Percentiles rank a stretch among this genome's conserved stretches.
phyloP scores from a whole-genome alignment of 75 land plant species.

The Picea sitchensis region DNA sequence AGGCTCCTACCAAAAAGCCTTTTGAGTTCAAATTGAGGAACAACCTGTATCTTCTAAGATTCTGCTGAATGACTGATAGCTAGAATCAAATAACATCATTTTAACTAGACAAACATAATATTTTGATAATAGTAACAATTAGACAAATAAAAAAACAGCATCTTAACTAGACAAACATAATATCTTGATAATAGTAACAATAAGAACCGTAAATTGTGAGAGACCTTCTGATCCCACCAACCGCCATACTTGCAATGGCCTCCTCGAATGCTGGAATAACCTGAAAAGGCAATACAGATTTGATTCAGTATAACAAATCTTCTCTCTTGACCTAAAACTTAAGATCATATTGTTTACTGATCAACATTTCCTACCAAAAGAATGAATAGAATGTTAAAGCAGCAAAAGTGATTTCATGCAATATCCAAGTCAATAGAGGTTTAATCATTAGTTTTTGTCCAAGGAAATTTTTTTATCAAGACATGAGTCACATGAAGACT shows the following conservation, averaged over 20 bases:
- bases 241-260: constrained; percentile 75
- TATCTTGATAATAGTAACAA: not conserved
- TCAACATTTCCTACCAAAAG: not conserved
- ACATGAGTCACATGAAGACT: too few species aligned
- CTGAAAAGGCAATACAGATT: constrained; percentile 24
- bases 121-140: not conserved
- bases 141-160: not conserved
- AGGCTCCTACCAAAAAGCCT: too few species aligned
- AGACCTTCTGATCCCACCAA: constrained; percentile 88
- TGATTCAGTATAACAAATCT: not conserved
- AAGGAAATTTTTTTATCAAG: not conserved
- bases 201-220: not conserved
- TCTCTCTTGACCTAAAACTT: not conserved
- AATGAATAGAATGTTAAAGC: not conserved
- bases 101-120: not conserved
- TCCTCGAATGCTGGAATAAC: constrained; percentile 99
- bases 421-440: not conserved
- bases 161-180: not conserved
- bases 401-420: not conserved
- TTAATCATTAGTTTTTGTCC: not conserved
- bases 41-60: not conserved
- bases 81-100: not conserved
- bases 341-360: not conserved
- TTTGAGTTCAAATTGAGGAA: too few species aligned
- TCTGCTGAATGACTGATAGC: not conserved